These are phyloP conservation scores for Colletotrichum sp. DNA, from an alignment of 2,329 filamentous ascomycete genomes.

Conservation along the genomic window DNA sequence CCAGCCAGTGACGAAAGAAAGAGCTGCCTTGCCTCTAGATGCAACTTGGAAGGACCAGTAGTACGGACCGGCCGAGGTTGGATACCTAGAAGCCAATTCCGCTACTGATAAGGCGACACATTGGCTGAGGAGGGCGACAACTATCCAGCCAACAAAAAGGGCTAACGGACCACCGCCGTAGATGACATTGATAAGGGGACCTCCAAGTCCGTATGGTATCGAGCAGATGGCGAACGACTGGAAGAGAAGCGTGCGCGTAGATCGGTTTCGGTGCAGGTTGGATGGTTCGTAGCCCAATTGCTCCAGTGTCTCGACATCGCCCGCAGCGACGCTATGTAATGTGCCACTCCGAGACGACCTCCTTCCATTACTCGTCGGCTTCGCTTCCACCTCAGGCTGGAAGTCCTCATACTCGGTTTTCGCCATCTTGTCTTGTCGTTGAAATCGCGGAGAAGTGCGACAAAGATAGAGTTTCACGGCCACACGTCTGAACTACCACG, in stretches of 20 bases:
- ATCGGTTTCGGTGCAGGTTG: constrained; percentile 67
- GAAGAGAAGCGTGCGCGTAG: constrained; percentile 72
- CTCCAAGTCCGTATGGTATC: constrained; percentile 73
- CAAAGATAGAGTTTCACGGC: neutral
- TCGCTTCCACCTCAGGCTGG: neutral
- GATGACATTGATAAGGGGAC: constrained; percentile 58
- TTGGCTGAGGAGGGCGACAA: neutral
- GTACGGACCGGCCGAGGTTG: neutral
- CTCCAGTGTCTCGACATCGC: constrained; percentile 66
- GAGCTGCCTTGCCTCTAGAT: constrained; percentile 69
- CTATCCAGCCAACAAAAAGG: neutral
- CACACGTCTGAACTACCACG: neutral
- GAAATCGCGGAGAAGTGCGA: neutral
- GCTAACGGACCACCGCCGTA: neutral
- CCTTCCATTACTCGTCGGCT: neutral
- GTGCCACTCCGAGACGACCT: neutral
- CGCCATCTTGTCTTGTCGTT: neutral
- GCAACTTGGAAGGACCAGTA: constrained; percentile 66
- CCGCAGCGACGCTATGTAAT: constrained; percentile 16
- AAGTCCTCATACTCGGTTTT: neutral
- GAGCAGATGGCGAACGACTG: constrained; percentile 79
- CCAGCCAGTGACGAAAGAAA: constrained; percentile 63
- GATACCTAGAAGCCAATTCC: neutral
- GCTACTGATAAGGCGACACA: neutral
- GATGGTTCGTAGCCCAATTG: constrained; percentile 67